Evolutionary conservation across 1,284 basidiomycete species (phyloP), one percentile per base, ranked within the genome.

Genomic region (Cystobasidium pallidum): DNA sequence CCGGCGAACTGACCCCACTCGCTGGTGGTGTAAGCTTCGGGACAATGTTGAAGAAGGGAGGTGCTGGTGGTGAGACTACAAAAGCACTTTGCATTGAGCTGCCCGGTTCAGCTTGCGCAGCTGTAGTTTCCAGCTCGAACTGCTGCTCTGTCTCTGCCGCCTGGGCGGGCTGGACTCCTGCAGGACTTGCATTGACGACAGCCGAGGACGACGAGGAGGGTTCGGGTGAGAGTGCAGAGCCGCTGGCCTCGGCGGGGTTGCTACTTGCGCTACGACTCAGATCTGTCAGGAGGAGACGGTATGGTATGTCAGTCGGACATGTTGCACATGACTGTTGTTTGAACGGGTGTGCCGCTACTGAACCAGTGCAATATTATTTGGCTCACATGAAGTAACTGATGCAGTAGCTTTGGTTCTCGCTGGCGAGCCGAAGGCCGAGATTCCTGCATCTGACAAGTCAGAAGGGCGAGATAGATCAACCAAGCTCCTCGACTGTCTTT

Each of bases 381-480:
- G 24, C 32, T 57, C n/a, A 36, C 32, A 19, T 36, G 32, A 17
- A 34, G 32, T 2, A 34, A 17, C 32, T n/a, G 17, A 28, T n/a
- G 32, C 19, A 57, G 3, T 32, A 21, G 54, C 30, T 57, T n/a
- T 36, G 54, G 30, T 34, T n/a, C 30, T 57, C 32, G 54, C 30
- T 19, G 30, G n/a, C 19, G 54, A n/a, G 11, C 30, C 54, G 26
- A 41, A 28, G 28, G 65, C n/a, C n/a, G n/a, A 28, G 4, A 57
- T 21, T 68, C 15, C 41, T n/a, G 55, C 8, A 13, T 26, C 36
- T 13, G 36, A 28, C 24, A 36, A 26, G 34, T 58, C 41, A 1
- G 59, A 30, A 7, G 70, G 59, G 10, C 70, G 32, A 13, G 62
- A 57, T 21, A 72, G 41, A 43, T 72, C 63, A 13, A 72, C 70